phyloP scores from a whole-genome alignment of 805 yeast genomes.

The Yarrowia keelungensis region DNA sequence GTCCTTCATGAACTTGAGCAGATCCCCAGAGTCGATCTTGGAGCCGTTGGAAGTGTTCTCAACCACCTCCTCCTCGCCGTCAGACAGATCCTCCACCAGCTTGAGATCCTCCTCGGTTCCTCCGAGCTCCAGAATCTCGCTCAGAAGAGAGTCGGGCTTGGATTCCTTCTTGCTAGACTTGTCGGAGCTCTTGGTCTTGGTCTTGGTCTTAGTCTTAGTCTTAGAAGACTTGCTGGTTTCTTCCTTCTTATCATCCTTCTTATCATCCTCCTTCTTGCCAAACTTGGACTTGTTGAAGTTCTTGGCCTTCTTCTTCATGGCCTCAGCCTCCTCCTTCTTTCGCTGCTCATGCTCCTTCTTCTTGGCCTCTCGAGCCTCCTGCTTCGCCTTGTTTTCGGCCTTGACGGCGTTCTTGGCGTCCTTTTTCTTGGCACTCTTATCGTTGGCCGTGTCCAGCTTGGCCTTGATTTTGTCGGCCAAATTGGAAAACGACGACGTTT shows the following conservation, averaged over 20 bases:
- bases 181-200: constrained; percentile 7
- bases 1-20: constrained; percentile 41
- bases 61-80: constrained; percentile 49
- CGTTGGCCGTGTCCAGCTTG: constrained; percentile 29
- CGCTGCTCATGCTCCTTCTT: constrained; percentile 33
- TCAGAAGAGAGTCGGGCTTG: constrained; percentile 22
- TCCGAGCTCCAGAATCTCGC: constrained; percentile 57
- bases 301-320: constrained; percentile 35
- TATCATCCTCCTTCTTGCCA: constrained; percentile 19
- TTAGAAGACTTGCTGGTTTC: no score
- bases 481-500: constrained; percentile 38
- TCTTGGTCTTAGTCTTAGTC: not conserved
- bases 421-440: constrained; percentile 26
- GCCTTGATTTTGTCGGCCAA: constrained; percentile 39
- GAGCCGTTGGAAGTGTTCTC: constrained; percentile 44
- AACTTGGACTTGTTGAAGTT: constrained; percentile 35
- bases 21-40: constrained; percentile 41
- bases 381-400: constrained; percentile 25
- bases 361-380: constrained; percentile 35
- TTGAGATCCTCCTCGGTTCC: constrained; percentile 85
- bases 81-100: constrained; percentile 60
- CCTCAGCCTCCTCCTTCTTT: constrained; percentile 35
- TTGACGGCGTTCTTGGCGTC: constrained; percentile 33
- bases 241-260: not conserved
- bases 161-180: not conserved